A percentile compares a stretch with the other conserved stretches of the same genome.
phyloP scores from a whole-genome alignment of 148 eudicot genomes.

The Arbutus unedo region DNA sequence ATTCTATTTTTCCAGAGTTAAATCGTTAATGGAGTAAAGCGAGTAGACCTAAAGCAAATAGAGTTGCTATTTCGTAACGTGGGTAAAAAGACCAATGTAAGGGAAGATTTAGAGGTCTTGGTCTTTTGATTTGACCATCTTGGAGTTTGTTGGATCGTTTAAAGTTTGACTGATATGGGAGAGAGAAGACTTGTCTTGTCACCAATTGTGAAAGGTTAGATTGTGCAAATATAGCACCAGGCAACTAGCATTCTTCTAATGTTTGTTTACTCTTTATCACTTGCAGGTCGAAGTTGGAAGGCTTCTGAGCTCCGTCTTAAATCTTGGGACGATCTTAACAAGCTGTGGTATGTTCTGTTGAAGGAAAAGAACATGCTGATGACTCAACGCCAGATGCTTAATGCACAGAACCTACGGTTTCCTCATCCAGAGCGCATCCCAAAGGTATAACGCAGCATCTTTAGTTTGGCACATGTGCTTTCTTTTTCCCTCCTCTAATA shows the following conservation, averaged over 20 bases:
- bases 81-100: no score
- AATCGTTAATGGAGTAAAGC: not conserved
- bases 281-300: slow-evolving; percentile 84
- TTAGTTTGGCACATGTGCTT: not conserved
- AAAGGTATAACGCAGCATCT: slow-evolving; percentile 40
- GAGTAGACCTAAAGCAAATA: no score
- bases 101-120: no score
- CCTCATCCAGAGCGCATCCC: slow-evolving; percentile 88
- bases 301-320: slow-evolving; percentile 87
- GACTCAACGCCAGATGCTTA: slow-evolving; percentile 92
- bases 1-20: not conserved
- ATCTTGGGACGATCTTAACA: slow-evolving; percentile 91
- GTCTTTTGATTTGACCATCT: not conserved
- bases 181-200: not conserved
- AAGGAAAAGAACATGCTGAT: slow-evolving; percentile 94
- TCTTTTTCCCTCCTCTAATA: not conserved
- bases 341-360: slow-evolving; percentile 85
- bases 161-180: not conserved
- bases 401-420: slow-evolving; percentile 76
- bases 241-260: not conserved
- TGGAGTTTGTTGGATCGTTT: not conserved
- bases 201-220: not conserved
- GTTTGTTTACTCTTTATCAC: not conserved
- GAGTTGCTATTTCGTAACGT: no score
- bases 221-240: not conserved